These are phyloP conservation scores for Pleurotus ostreatus DNA, from an alignment of 768 basidiomycete genomes.

Conservation along the genomic window DNA sequence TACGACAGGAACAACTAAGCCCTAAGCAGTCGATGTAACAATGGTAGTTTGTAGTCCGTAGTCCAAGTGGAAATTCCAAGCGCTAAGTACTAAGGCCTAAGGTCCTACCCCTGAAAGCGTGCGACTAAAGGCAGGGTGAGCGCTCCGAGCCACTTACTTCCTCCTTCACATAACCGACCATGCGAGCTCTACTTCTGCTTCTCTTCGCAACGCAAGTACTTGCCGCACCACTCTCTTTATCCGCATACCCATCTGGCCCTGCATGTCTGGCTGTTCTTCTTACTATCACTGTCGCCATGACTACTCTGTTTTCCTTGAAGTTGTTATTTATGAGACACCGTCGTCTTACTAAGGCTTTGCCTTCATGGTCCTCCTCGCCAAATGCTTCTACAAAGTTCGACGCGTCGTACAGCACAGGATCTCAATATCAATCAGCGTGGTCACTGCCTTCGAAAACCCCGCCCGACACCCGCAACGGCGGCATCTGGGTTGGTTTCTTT, in stretches of 20 bases:
- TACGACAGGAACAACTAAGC: too few relatives aligned
- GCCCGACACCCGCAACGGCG: slow-evolving; percentile 16
- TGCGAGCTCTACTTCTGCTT: slow-evolving; percentile 5
- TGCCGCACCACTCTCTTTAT: slow-evolving; percentile 12
- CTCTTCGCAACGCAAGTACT: slow-evolving; percentile 10
- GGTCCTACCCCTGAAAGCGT: too few relatives aligned
- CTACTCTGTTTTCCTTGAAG: slow-evolving; percentile 23
- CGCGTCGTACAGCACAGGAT: slow-evolving; percentile 7
- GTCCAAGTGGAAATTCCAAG: too few relatives aligned
- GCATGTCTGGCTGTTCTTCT: slow-evolving; percentile 24
- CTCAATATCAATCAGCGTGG: slow-evolving; percentile 14
- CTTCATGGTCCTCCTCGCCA: slow-evolving; percentile 7
- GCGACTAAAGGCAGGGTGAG: not conserved
- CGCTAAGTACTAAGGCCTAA: too few relatives aligned
- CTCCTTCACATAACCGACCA: not conserved
- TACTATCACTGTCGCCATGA: slow-evolving; percentile 18
- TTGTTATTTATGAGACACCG: slow-evolving; percentile 24
- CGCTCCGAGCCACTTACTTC: not conserved
- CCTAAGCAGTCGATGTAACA: too few relatives aligned
- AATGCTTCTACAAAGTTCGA: slow-evolving; percentile 11
- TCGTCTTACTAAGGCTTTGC: slow-evolving; percentile 3
- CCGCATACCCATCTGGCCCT: slow-evolving; percentile 13
- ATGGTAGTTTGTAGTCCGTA: too few relatives aligned
- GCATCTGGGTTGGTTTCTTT: slow-evolving; percentile 39
- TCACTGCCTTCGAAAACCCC: slow-evolving; percentile 10